Evolutionary conservation across 495 filamentous ascomycete genomes (phyloP), one percentile per base, ranked within the genome.

Genomic region (Annulohypoxylon nitens): DNA sequence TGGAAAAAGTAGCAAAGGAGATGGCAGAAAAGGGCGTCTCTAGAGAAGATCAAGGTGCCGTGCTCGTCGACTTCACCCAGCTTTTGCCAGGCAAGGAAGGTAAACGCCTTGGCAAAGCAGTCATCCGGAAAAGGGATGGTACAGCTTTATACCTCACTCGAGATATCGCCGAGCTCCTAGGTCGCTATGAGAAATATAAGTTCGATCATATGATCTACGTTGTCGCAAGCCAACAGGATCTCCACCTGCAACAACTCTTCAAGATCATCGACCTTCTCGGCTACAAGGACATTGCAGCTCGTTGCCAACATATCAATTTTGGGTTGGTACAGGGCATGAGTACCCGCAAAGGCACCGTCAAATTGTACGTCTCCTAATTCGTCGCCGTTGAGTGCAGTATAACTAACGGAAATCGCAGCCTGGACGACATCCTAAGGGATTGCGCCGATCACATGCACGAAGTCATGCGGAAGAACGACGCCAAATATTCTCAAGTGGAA

Each of bases 41-140:
- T 0, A 90, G 95, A 79, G 88, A 92, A 76, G 95, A 93, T 36
- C 89, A 98, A 36, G 96, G 96, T 43, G 96, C 96, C 45, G 84
- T 93, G 58, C 92, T 98, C 70, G 90, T 97, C 64, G 92, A 99
- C 80, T 92, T 99, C 71, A 87, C 87, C 57, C 93, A 95, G 79
- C 88, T 93, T 67, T 84, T 88, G 7, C 83, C 84, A 12, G 87
- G 87, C 60, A 88, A 88, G 72, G 82, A 82, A 47, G 87, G 83
- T 61, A 89, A 89, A 81, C 85, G 84, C 63, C 82, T 90, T 41
- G 73, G 88, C 78, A 84, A 83, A 74, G 83, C 87, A 1, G 82
- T 91, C 30, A 81, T 90, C 61, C 81, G 86, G 72, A 89, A 90
- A 79, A 84, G 83, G 67, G 87, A 90, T 62, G 89, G 89, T 51